These are phyloP conservation scores for Leptographium radiaticola DNA, from an alignment of 2,329 filamentous ascomycete genomes.

Conservation along the genomic window DNA sequence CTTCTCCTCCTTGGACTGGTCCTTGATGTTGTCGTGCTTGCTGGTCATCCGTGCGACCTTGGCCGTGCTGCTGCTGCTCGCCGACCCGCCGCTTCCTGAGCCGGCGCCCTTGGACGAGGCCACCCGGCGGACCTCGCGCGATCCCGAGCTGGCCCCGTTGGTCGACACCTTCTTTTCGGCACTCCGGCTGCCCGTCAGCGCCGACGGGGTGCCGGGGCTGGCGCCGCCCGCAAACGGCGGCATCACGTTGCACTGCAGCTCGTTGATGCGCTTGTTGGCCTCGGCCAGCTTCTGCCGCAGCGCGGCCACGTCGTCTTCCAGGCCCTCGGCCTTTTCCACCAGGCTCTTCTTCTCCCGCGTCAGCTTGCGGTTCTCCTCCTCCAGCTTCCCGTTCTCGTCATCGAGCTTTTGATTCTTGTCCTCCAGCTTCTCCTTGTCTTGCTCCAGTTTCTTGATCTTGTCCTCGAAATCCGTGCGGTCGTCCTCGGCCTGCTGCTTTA, in stretches of 20 bases:
- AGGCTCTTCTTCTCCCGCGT: constrained; percentile 1
- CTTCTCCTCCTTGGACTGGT: constrained; percentile 14
- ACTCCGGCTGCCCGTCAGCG: not conserved
- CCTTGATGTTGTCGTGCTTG: not conserved
- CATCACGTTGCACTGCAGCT: constrained; percentile 13
- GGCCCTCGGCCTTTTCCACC: constrained; percentile 4
- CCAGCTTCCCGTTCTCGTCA: constrained; percentile 1
- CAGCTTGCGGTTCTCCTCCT: constrained; percentile 1
- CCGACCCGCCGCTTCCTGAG: constrained; percentile 10
- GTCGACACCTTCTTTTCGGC: not conserved
- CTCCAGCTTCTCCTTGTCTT: constrained; percentile 11
- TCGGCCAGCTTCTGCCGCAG: constrained; percentile 13
- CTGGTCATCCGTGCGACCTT: constrained; percentile 4
- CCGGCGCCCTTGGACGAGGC: not conserved
- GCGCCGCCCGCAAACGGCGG: constrained; percentile 10
- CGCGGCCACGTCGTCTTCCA: constrained; percentile 10
- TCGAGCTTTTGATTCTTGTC: constrained; percentile 3
- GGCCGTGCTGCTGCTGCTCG: constrained; percentile 11
- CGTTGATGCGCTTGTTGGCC: constrained; percentile 14
- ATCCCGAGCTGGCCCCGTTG: not conserved
- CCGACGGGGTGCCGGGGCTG: not conserved
- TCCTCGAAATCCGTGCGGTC: constrained; percentile 4
- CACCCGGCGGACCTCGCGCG: not conserved
- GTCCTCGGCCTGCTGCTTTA: constrained; percentile 16
- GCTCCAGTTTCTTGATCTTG: constrained; percentile 12